phyloP scores from a whole-genome alignment of 345 rosid genomes.

The Boechera divaricarpa region DNA sequence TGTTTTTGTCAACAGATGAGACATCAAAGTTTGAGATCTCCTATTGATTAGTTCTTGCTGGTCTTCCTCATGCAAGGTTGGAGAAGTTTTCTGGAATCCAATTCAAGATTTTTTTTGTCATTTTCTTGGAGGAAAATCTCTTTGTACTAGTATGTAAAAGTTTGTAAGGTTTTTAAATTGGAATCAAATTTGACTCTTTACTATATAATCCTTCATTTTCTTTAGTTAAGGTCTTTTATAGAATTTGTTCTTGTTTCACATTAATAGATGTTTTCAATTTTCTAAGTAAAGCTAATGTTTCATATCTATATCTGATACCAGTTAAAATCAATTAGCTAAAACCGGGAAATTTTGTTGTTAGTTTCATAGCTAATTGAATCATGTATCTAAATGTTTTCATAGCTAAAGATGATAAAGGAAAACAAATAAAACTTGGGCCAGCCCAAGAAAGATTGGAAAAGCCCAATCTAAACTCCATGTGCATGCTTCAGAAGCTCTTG shows the following conservation, averaged over 20 bases:
- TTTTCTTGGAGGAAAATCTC: too few relatives aligned
- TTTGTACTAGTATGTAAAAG: not conserved
- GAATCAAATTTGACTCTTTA: not conserved
- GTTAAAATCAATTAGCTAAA: not conserved
- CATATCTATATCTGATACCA: too few relatives aligned
- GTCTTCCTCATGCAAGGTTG: slow-evolving; percentile 8
- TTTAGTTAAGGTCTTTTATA: not conserved
- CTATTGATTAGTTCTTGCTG: slow-evolving; percentile 14
- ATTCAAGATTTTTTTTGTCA: not conserved
- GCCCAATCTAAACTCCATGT: not conserved
- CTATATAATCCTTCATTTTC: not conserved
- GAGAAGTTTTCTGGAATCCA: not conserved
- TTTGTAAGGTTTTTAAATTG: not conserved
- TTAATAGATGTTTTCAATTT: not conserved
- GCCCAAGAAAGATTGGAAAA: not conserved
- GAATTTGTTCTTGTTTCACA: not conserved
- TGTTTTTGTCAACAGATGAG: not conserved
- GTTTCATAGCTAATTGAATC: not conserved
- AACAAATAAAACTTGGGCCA: not conserved
- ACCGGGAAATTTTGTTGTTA: not conserved
- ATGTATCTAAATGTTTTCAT: not conserved
- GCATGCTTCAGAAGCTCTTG: not conserved
- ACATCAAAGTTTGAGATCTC: slow-evolving; percentile 4
- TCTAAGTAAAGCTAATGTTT: not conserved
- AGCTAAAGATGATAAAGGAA: not conserved